Evolutionary conservation across 2,329 filamentous ascomycete genomes (phyloP), one percentile per base, ranked within the genome.

Genomic region (Fusarium euwallaceae): DNA sequence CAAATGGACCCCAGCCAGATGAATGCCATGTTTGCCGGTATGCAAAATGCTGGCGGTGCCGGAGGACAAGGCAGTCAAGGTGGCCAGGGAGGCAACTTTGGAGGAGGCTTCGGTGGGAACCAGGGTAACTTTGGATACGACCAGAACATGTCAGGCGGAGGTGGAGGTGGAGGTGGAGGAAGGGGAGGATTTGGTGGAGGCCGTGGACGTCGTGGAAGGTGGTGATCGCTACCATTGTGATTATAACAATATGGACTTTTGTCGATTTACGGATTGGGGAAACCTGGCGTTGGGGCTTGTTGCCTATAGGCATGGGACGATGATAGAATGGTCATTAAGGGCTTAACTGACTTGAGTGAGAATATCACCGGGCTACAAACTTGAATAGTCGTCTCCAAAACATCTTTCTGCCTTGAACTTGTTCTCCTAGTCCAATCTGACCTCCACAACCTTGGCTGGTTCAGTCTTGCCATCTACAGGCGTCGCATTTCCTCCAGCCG

Each of bases 1-100:
- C 90, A 92, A 82, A 92, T 92, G 89, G 91, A 92, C 71, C 88
- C 89, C 41, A 84, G 83, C 36, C 82, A 88, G 68, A 88, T 91
- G 84, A 86, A 86, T 16, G 85, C 87, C 78, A 91, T 92, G 89
- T 92, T 91, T 76, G 84, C 86, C 0, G 86, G 87, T 36, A 90
- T 90, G 87, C 88, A 90, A 76, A 85, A 84, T 61, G 80, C 81
- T 11, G 86, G 84, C 17, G 85, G 81, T 8, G 82, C 78, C n/a
- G 82, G 82, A 4, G 82, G 80, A 5, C 78, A 75, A 29, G 86
- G 81, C 16, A 84, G 83, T 0, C 87, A 88, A 60, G 88, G 85
- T 9, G 85, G 84, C 9, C 88, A 90, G 71, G 86, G 83, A 17
- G 87, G 88, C 66, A 87, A 85, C 69, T 90, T 88, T 76, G 87